Base-by-base conservation (phyloP, 116 monocot species). In the Cymodocea nodosa region DNA sequence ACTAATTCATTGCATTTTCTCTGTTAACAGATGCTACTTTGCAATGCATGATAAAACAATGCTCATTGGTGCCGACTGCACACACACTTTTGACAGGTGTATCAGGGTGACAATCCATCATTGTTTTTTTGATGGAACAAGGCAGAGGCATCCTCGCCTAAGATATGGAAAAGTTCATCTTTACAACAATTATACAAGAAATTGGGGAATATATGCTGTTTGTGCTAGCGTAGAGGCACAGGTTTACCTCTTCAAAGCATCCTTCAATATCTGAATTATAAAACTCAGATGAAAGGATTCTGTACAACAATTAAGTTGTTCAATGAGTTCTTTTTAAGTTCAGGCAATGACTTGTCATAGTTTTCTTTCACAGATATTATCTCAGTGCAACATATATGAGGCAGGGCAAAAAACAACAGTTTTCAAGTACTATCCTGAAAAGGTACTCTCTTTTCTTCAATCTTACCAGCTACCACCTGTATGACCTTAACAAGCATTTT, bases 121-220 rank as follows among this genome's bases (percentile, higher is more conserved):
- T 59, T 95, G 95, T 49, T 87, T 95, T 67, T 95, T 95, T 73
- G 78, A 95, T 76, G 87, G 90, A 5, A 87, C 90, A 30, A 60
- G 55, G 30, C 95, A 95, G 52, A 67, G 95, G n/a, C 95, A 95
- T 64, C 95, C 95, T 53, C 85, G 95, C 22, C 76, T 95, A 54
- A 79, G 95, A 68, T 95, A 83, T 64, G 90, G 83, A 63, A 95
- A 82, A 83, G 87, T 95, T 39, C 95, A 95, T 50, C 78, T 95
- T 18, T 95, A 95, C 73, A 95, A 95, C 71, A 95, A 90, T 51
- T 95, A 90, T 63, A 95, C 90, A 11, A 73, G 85, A 70, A 76
- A 83, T 63, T 95, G 95, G 95, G 87, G 90, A 16, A 90, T 95
- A 67, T 95, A 95, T 77, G 95, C 95, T 72, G 90, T 95, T 66